A percentile compares a stretch with the other conserved stretches of the same genome.
Conservation (phyloP, 306 rosid genomes). For the Hippophae gyantsensis region DNA sequence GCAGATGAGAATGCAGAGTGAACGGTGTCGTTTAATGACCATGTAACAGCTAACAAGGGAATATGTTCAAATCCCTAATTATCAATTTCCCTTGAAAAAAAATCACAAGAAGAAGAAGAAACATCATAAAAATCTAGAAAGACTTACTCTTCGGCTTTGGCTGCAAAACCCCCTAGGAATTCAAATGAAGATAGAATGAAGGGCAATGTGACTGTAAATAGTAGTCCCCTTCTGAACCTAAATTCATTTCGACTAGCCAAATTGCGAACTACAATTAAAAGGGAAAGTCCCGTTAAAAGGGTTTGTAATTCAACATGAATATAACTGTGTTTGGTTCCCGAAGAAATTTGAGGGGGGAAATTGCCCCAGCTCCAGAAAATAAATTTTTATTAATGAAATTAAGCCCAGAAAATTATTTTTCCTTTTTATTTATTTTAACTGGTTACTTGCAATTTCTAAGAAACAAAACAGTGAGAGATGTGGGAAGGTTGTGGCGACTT, state of each 20-base stretch:
- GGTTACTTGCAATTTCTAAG: not conserved
- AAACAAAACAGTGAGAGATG: slow-evolving; percentile 1
- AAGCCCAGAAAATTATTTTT: not conserved
- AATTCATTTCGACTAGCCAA: slow-evolving; percentile 15
- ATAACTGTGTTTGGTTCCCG: not conserved
- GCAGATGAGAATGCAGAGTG: too few relatives aligned
- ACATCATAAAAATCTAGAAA: not conserved
- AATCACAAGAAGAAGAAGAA: not conserved
- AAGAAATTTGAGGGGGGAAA: not conserved
- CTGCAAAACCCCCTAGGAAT: slow-evolving; percentile 23
- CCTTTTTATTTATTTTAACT: not conserved
- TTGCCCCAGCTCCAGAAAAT: not conserved
- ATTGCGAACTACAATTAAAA: not conserved
- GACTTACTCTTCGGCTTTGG: slow-evolving; percentile 50
- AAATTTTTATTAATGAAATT: not conserved
- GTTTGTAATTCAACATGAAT: not conserved
- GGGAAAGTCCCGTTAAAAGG: not conserved
- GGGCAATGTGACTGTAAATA: slow-evolving; percentile 48
- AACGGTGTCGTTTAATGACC: too few relatives aligned
- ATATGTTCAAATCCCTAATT: not conserved
- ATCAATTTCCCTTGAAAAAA: too few relatives aligned
- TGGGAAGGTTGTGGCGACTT: not conserved
- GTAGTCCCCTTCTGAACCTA: slow-evolving; percentile 38
- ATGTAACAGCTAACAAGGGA: too few relatives aligned
- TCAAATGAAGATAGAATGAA: slow-evolving; percentile 44